Conservation (phyloP, 2,329 filamentous ascomycete genomes). For the Cladosporium sp. region DNA sequence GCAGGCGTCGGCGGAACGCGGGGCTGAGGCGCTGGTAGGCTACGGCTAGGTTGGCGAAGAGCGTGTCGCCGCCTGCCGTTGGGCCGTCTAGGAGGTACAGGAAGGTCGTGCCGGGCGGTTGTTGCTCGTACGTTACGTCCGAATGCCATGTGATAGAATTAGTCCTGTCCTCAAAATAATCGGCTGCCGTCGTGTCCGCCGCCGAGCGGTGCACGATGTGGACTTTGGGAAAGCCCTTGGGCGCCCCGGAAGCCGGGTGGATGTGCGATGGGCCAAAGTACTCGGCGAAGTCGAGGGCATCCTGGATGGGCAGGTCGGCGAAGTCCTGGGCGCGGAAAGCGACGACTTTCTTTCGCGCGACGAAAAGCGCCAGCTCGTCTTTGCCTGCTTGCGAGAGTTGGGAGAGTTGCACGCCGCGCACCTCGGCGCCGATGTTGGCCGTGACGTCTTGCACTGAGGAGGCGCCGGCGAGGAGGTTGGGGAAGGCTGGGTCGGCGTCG, state of each 20-base stretch:
- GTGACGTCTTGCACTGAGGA: conserved; percentile 53
- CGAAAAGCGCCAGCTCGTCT: conserved; percentile 70
- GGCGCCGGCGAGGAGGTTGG: conserved; percentile 58
- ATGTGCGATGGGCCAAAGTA: conserved; percentile 83
- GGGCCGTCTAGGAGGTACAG: conserved; percentile 83
- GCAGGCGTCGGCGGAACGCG: conserved; percentile 72
- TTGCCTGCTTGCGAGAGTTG: conserved; percentile 64
- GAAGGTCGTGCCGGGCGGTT: conserved; percentile 88
- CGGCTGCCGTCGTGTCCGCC: conserved; percentile 55
- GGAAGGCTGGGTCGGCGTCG: conserved; percentile 65
- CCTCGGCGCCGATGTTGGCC: conserved; percentile 68
- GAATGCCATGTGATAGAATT: conserved; percentile 80
- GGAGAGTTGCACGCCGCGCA: conserved; percentile 68
- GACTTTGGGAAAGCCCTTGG: conserved; percentile 67
- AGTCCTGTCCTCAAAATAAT: conserved; percentile 65
- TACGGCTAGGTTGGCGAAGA: conserved; percentile 74
- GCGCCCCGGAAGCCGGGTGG: conserved; percentile 72
- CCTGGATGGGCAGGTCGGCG: conserved; percentile 61
- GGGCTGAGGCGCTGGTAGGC: conserved; percentile 80
- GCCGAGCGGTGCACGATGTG: conserved; percentile 75
- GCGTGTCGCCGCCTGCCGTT: conserved; percentile 74
- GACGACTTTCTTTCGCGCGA: conserved; percentile 74
- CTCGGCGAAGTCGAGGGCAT: conserved; percentile 64
- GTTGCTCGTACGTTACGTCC: conserved; percentile 81
- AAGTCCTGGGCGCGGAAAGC: conserved; percentile 71